Percentiles rank a stretch among this genome's conserved stretches.
These are phyloP conservation scores for Fusarium bulbicola DNA, from an alignment of 2,329 filamentous ascomycete genomes.

Conservation along the genomic window DNA sequence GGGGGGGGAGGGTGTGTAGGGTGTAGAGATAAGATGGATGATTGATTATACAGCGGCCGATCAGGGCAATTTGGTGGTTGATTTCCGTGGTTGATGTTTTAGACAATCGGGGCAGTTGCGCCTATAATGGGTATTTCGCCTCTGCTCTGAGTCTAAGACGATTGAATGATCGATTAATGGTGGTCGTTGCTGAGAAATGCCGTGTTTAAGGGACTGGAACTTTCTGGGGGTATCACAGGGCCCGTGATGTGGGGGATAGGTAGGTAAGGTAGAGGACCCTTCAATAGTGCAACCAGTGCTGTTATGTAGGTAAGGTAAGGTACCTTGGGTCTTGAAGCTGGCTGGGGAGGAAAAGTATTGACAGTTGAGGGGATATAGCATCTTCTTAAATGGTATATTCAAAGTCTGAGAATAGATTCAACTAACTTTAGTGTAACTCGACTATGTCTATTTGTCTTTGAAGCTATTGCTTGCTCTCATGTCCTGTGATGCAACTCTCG, in stretches of 20 bases:
- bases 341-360: not conserved
- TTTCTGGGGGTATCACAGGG: conserved; percentile 8
- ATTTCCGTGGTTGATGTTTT: not conserved
- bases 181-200: conserved; percentile 24
- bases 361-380: conserved; percentile 9
- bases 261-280: not conserved
- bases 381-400: conserved; percentile 22
- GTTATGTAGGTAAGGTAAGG: not conserved
- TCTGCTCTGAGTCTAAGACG: not conserved
- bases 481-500: conserved; percentile 7
- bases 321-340: not conserved
- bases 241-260: not conserved
- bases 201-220: conserved; percentile 6
- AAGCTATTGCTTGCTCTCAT: not conserved
- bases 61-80: not conserved
- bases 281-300: conserved; percentile 18
- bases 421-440: not conserved
- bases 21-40: not conserved
- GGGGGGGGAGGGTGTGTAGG: conserved; percentile 3
- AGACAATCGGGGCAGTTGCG: conserved; percentile 12
- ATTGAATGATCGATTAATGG: not conserved
- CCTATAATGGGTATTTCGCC: not conserved
- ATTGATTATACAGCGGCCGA: not conserved
- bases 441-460: not conserved
- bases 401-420: not conserved